A percentile compares a stretch with the other conserved stretches of the same genome.
Evolutionary conservation across 192 early-diverging fungal species (phyloP).

Genomic region (Diversispora epigaea): DNA sequence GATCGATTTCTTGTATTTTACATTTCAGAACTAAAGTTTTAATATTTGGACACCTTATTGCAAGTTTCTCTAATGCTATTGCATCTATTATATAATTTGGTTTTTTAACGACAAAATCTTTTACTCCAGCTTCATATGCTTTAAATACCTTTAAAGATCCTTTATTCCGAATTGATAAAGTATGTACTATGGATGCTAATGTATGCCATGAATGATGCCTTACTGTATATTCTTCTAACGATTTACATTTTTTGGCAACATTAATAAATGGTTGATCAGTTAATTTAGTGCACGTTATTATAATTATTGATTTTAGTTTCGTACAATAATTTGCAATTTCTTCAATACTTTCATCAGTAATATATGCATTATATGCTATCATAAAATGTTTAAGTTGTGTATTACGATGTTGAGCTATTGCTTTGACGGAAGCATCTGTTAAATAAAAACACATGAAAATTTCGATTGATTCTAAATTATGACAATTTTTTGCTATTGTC

Average conservation of each 20-base stretch:
- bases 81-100: not conserved
- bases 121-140: slow-evolving; percentile 10
- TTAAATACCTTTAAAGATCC: slow-evolving; percentile 16
- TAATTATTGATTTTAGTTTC: not conserved
- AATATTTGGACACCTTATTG: not conserved
- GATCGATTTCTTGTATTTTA: not conserved
- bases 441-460: slow-evolving; percentile 19
- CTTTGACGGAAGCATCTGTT: not conserved
- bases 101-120: not conserved
- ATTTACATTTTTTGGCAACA: slow-evolving; percentile 9
- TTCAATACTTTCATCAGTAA: slow-evolving; percentile 1
- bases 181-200: slow-evolving; percentile 16
- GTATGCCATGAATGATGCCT: not conserved
- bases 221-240: not conserved
- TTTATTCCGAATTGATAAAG: slow-evolving; percentile 9
- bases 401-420: not conserved
- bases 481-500: slow-evolving; percentile 8
- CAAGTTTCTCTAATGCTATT: not conserved
- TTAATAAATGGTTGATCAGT: not conserved
- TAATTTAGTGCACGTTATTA: slow-evolving; percentile 1
- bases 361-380: slow-evolving; percentile 17
- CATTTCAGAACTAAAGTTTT: slow-evolving; percentile 13
- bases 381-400: slow-evolving; percentile 10
- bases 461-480: slow-evolving; percentile 7
- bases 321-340: slow-evolving; percentile 3